Evolutionary conservation across 306 rosid species (phyloP), one percentile per base, ranked within the genome.

Genomic region (Corylus americana): DNA sequence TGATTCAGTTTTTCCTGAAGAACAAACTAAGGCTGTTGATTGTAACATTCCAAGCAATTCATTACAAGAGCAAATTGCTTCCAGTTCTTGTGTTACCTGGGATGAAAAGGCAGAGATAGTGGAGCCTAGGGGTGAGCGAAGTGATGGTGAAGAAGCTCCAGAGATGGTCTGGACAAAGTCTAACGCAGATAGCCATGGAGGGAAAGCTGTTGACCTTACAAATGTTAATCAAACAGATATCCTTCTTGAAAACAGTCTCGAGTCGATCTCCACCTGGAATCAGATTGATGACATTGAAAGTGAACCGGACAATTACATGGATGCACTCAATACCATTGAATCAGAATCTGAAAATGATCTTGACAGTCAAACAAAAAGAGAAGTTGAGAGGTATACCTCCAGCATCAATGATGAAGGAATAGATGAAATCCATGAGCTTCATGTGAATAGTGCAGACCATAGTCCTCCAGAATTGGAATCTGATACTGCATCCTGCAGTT

Each of bases 321-420:
- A 95, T 90, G 98, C 98, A 4, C 99, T 91, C 67, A 95, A 95
- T 87, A 89, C 90, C 70, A 91, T 93, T 14, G 99, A 92, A 63
- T 90, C 92, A 13, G 99, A 95, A 83, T 88, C 91, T 74, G 99
- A 95, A 89, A 87, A 68, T 78, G 97, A 93, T 86, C 70, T 81
- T 83, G 97, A 90, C 80, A 89, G 74, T 85, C 93, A 84, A 77
- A 93, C 94, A 50, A 95, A 91, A 80, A 87, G 81, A 79, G 94
- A 87, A 86, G 85, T 86, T 11, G 92, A 82, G 78, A 78, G 53
- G 59, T 18, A 80, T 69, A 10, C 83, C 44, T 78, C 85, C 44
- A 55, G 20, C 42, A 82, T 55, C 51, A 77, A 79, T 68, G 72
- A 70, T 68, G 84, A 83, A 76, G 89, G 62, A 81, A 62, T 51